Percentiles rank a stretch among this genome's conserved stretches.
These are phyloP conservation scores for Phaeosphaeriaceae sp. DNA, from an alignment of 2,329 filamentous ascomycete genomes.

Conservation along the genomic window DNA sequence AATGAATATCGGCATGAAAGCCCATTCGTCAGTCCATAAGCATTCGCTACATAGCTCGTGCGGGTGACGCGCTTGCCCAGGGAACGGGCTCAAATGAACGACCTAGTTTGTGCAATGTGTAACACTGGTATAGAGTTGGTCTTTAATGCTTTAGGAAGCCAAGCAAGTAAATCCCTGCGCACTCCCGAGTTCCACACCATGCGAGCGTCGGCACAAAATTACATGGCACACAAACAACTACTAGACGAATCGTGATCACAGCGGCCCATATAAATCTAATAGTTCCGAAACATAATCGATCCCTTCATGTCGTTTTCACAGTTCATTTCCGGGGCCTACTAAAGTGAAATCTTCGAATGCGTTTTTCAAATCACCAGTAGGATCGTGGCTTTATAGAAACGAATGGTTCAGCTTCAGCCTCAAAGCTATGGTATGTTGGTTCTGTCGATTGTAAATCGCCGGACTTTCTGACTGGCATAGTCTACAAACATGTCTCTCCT, in stretches of 20 bases:
- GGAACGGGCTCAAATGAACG: slow-evolving; percentile 1
- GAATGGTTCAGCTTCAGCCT: too few species aligned
- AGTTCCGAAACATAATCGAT: too few species aligned
- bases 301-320: not conserved
- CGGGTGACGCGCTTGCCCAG: slow-evolving; percentile 10
- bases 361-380: not conserved
- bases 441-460: not conserved
- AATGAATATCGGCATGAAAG: not conserved
- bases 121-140: slow-evolving; percentile 10
- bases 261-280: not conserved
- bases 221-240: too few species aligned
- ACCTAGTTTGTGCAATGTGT: slow-evolving; percentile 17
- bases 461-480: slow-evolving; percentile 1
- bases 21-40: not conserved
- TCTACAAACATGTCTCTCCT: slow-evolving; percentile 15
- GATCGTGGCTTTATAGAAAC: not conserved
- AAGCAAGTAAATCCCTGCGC: not conserved
- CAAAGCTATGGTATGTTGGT: too few species aligned
- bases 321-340: too few species aligned
- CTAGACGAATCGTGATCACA: too few species aligned
- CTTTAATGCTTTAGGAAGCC: slow-evolving; percentile 4
- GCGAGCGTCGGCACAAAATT: too few species aligned
- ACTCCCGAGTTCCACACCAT: not conserved
- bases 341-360: too few species aligned
- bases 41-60: not conserved